A percentile compares a stretch with the other conserved stretches of the same genome.
Evolutionary conservation across 2,329 filamentous ascomycete genomes (phyloP).

Genomic region (Shiraia sp.): DNA sequence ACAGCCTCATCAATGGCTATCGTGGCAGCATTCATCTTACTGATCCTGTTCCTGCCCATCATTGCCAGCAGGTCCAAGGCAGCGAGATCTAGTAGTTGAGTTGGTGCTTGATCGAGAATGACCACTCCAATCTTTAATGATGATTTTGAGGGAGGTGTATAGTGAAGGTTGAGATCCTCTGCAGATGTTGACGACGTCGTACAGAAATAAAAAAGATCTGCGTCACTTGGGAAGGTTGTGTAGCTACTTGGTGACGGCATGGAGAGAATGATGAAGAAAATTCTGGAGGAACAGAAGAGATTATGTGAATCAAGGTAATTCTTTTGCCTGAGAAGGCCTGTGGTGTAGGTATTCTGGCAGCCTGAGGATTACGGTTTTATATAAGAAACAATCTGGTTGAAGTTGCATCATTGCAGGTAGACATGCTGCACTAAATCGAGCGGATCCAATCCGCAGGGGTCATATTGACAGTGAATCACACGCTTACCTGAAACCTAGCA

Average conservation of each 20-base stretch:
- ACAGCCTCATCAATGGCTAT: conserved; percentile 34
- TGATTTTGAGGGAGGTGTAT: conserved; percentile 39
- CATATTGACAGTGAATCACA: conserved; percentile 26
- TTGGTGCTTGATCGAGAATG: conserved; percentile 29
- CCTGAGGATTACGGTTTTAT: conserved; percentile 31
- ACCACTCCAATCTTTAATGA: conserved; percentile 41
- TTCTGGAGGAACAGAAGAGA: conserved; percentile 2
- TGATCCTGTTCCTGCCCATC: conserved; percentile 33
- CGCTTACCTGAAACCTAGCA: conserved; percentile 24
- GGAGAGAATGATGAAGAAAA: conserved; percentile 5
- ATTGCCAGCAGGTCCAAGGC: conserved; percentile 39
- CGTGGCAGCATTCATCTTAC: conserved; percentile 26
- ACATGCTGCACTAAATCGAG: conserved; percentile 8
- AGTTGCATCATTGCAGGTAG: conserved; percentile 14
- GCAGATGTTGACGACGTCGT: conserved; percentile 40
- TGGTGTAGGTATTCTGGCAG: conserved; percentile 12
- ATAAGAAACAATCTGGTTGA: too few relatives aligned
- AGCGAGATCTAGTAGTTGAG: conserved; percentile 40
- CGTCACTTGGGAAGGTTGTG: conserved; percentile 37
- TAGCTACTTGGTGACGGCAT: conserved; percentile 41
- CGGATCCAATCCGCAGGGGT: conserved; percentile 23
- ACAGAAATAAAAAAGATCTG: conserved; percentile 43
- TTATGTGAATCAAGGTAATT: neutral
- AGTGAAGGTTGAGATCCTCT: conserved; percentile 38
- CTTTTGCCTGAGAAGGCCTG: neutral